Conservation (phyloP, 2,329 filamentous ascomycete genomes). For the Colletotrichum horii region DNA sequence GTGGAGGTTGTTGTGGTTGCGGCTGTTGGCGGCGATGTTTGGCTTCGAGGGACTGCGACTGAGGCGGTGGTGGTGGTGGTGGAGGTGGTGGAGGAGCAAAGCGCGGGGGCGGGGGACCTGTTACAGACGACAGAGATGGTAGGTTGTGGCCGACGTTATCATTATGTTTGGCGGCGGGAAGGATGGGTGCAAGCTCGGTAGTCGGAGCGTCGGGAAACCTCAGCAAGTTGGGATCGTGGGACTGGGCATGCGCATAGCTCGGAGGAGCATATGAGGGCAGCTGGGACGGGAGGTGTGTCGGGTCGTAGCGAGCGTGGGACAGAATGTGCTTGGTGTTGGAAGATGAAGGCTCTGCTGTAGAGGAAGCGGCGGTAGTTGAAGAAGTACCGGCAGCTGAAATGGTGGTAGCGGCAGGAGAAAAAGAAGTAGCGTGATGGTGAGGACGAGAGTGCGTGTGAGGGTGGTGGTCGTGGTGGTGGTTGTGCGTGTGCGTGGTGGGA, state of each 20-base stretch:
- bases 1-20: conserved; percentile 9
- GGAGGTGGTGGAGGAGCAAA: conserved; percentile 28
- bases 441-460: not conserved
- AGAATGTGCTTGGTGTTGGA: conserved; percentile 9
- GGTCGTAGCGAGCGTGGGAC: conserved; percentile 20
- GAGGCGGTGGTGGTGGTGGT: conserved; percentile 13
- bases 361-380: conserved; percentile 2
- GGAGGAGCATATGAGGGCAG: conserved; percentile 41
- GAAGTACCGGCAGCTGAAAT: not conserved
- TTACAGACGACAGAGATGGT: conserved; percentile 48
- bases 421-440: not conserved
- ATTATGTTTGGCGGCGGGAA: conserved; percentile 30
- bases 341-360: not conserved
- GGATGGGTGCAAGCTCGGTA: conserved; percentile 50
- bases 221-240: conserved; percentile 35
- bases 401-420: not conserved
- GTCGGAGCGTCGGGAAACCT: conserved; percentile 37
- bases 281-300: conserved; percentile 25
- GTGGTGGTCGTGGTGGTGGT: not conserved
- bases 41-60: conserved; percentile 10
- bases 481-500: not conserved
- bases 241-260: conserved; percentile 34
- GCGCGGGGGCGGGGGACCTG: conserved; percentile 29
- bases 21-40: conserved; percentile 13
- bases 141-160: conserved; percentile 34